Evolutionary conservation across 768 basidiomycete genomes (phyloP).

Genomic region (Calocybe gangraenosa): DNA sequence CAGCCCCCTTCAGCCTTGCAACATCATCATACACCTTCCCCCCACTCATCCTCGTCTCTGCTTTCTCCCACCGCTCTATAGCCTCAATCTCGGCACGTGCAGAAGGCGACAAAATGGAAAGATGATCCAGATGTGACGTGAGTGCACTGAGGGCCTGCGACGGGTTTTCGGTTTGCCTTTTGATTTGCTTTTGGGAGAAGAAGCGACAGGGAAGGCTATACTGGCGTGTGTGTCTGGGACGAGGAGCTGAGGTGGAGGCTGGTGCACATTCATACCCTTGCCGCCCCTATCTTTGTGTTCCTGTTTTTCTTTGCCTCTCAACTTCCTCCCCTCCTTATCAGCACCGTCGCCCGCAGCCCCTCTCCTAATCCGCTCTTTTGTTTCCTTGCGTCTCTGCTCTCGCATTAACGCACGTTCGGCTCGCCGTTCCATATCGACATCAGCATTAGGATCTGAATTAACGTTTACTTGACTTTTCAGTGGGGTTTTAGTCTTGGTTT

Average conservation of each 20-base stretch:
- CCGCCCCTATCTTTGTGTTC: slow-evolving; percentile 10
- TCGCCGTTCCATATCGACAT: slow-evolving; percentile 41
- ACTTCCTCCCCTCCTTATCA: slow-evolving; percentile 40
- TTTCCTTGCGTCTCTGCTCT: slow-evolving; percentile 81
- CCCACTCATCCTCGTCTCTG: slow-evolving; percentile 82
- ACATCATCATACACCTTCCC: slow-evolving; percentile 92
- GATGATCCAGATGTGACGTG: slow-evolving; percentile 68
- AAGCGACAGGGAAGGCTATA: slow-evolving; percentile 53
- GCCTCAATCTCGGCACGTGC: slow-evolving; percentile 80
- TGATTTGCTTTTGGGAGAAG: slow-evolving; percentile 56
- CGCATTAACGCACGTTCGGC: slow-evolving; percentile 75
- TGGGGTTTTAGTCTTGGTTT: neutral
- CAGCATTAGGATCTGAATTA: slow-evolving; percentile 23
- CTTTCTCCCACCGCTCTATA: slow-evolving; percentile 86
- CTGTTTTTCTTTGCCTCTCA: slow-evolving; percentile 41
- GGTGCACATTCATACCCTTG: slow-evolving; percentile 38
- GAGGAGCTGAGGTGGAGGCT: slow-evolving; percentile 49
- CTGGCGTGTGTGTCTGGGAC: slow-evolving; percentile 52
- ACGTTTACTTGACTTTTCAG: slow-evolving; percentile 35
- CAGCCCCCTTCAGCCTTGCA: slow-evolving; percentile 80
- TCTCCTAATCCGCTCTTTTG: slow-evolving; percentile 72
- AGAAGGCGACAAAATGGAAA: slow-evolving; percentile 75
- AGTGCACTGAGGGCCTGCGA: slow-evolving; percentile 83
- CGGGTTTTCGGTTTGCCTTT: slow-evolving; percentile 65
- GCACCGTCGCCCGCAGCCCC: slow-evolving; percentile 45